phyloP scores from a whole-genome alignment of 2,329 filamentous ascomycete genomes.

The Teratosphaeria epicoccoides region DNA sequence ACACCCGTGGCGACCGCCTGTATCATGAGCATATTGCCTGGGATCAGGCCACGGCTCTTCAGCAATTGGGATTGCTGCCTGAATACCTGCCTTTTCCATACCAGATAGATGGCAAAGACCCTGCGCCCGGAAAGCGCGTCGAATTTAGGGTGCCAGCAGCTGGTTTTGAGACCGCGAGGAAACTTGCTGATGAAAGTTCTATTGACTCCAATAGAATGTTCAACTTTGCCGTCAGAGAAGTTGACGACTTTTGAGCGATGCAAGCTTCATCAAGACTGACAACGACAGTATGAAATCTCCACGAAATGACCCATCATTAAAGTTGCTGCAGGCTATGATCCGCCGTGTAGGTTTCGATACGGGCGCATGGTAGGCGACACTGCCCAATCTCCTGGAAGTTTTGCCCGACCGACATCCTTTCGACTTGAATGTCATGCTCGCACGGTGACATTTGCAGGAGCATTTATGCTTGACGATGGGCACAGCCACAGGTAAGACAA shows the following conservation, averaged over 20 bases:
- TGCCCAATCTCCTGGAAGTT: neutral
- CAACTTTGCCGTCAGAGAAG: constrained; percentile 7
- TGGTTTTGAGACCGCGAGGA: constrained; percentile 43
- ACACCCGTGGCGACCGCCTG: constrained; percentile 55
- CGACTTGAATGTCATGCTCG: neutral
- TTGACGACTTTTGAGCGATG: too few species aligned
- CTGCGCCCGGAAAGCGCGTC: constrained; percentile 31
- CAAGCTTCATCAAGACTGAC: too few species aligned
- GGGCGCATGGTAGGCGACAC: neutral
- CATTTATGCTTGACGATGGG: neutral
- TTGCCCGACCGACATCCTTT: neutral
- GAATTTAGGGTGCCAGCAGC: constrained; percentile 54
- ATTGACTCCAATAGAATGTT: constrained; percentile 50
- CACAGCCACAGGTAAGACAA: constrained; percentile 3
- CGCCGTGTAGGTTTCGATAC: neutral
- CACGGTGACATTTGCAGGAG: neutral
- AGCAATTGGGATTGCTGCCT: constrained; percentile 52
- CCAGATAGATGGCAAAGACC: constrained; percentile 11
- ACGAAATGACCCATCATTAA: too few species aligned
- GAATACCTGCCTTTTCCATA: constrained; percentile 54
- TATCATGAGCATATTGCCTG: constrained; percentile 63
- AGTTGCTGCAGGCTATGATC: neutral
- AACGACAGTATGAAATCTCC: too few species aligned
- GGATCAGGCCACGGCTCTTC: constrained; percentile 55
- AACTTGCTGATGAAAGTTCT: constrained; percentile 41